Conservation (phyloP, 1,139 yeast genomes). For the Yarrowia galli region DNA sequence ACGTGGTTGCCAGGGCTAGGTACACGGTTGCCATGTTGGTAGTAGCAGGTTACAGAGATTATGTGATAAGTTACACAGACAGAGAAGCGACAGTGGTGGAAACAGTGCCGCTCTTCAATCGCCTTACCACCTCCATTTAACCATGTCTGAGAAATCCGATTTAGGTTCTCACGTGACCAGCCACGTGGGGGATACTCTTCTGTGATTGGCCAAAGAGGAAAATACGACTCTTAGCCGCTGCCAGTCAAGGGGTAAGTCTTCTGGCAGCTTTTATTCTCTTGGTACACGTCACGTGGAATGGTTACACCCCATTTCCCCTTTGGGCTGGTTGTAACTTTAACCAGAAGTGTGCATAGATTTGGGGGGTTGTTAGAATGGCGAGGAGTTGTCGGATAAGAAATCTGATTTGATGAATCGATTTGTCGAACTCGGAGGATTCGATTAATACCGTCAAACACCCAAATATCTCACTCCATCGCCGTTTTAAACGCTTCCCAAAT, state of each 20-base stretch:
- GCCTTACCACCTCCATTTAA: too few species aligned
- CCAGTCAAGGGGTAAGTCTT: neutral
- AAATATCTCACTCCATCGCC: neutral
- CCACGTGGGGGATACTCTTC: neutral
- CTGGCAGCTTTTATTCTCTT: neutral
- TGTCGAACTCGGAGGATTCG: neutral
- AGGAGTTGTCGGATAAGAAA: neutral
- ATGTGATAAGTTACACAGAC: too few species aligned
- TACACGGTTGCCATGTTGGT: too few species aligned
- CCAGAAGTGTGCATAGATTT: neutral
- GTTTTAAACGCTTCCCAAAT: neutral
- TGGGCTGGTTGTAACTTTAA: neutral
- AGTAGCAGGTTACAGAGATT: too few species aligned
- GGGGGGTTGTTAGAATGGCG: neutral
- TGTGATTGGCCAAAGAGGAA: neutral
- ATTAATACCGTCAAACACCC: neutral
- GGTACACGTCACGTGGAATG: slow-evolving; percentile 13
- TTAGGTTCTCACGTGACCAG: slow-evolving; percentile 24
- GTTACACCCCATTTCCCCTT: slow-evolving; percentile 3
- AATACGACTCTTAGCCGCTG: neutral
- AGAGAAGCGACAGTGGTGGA: too few species aligned
- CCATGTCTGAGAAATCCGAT: neutral
- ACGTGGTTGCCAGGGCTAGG: too few species aligned
- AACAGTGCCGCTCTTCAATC: neutral
- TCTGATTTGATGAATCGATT: neutral